Percentiles rank a stretch among this genome's conserved stretches.
Evolutionary conservation across 805 yeast species (phyloP).

Genomic region (Zygosaccharomyces lentus): DNA sequence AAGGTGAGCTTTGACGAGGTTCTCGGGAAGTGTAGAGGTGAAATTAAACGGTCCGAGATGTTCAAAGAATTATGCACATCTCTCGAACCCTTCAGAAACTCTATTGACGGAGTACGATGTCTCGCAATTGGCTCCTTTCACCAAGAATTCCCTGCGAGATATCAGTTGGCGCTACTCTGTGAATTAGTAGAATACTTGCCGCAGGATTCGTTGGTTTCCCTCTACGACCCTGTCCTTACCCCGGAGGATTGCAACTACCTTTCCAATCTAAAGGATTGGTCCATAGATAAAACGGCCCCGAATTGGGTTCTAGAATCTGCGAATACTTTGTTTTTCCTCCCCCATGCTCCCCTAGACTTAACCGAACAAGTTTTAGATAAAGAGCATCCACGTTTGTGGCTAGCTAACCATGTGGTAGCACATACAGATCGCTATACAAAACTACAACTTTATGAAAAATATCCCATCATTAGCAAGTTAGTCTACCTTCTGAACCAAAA

Average conservation of each 20-base stretch:
- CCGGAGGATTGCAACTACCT: slow-evolving; percentile 42
- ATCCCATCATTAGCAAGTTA: slow-evolving; percentile 43
- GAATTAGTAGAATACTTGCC: slow-evolving; percentile 34
- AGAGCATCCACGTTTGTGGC: slow-evolving; percentile 37
- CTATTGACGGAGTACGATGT: slow-evolving; percentile 47
- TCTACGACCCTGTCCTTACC: slow-evolving; percentile 64
- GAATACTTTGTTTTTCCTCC: slow-evolving; percentile 52
- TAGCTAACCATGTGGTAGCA: slow-evolving; percentile 49
- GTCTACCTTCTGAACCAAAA: slow-evolving; percentile 16
- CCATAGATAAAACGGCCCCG: slow-evolving; percentile 22
- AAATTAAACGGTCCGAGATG: slow-evolving; percentile 28
- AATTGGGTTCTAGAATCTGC: slow-evolving; percentile 21
- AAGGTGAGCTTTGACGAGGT: slow-evolving; percentile 10
- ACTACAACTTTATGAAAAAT: slow-evolving; percentile 40
- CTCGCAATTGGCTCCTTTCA: slow-evolving; percentile 68
- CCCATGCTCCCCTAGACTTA: slow-evolving; percentile 66
- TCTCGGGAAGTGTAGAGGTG: slow-evolving; percentile 17
- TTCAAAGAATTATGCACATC: slow-evolving; percentile 26
- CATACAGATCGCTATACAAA: slow-evolving; percentile 53
- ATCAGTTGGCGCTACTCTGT: slow-evolving; percentile 59
- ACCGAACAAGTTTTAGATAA: slow-evolving; percentile 40
- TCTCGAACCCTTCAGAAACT: slow-evolving; percentile 11
- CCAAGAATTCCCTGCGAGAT: slow-evolving; percentile 54
- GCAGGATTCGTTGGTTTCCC: slow-evolving; percentile 34
- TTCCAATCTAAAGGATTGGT: slow-evolving; percentile 22